Conservation (phyloP, 169 alveolate species). For the Eimeria necatrix region DNA sequence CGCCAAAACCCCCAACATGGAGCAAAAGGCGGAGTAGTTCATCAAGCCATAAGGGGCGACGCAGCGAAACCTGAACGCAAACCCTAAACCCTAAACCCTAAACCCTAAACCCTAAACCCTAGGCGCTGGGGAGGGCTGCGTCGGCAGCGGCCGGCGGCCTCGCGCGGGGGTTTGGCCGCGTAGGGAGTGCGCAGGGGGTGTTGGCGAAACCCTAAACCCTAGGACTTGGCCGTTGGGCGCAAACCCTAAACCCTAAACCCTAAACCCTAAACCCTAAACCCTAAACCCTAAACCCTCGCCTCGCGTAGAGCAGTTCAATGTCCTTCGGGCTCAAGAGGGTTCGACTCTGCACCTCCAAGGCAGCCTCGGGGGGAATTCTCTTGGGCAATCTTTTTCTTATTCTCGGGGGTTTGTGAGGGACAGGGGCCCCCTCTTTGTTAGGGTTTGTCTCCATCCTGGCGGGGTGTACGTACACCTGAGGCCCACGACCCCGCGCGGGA, state of each 20-base stretch:
- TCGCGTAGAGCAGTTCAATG: slow-evolving; percentile 12
- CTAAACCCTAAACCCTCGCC: slow-evolving; percentile 28
- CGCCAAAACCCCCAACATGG: neutral
- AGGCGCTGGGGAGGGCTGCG: neutral
- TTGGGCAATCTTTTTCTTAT: neutral
- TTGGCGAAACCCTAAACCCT: neutral
- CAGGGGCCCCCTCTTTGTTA: neutral
- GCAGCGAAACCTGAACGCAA: slow-evolving; percentile 5
- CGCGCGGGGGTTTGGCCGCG: too few species aligned
- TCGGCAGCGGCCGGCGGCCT: too few species aligned
- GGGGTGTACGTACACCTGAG: slow-evolving; percentile 11
- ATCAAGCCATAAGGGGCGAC: neutral
- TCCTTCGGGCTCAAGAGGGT: slow-evolving; percentile 19
- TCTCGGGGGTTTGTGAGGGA: neutral
- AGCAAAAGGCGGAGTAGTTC: neutral
- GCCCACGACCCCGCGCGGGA: neutral
- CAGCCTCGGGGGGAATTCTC: neutral
- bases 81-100: slow-evolving; percentile 26
- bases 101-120: neutral
- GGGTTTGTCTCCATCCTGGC: neutral
- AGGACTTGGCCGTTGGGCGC: neutral
- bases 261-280: slow-evolving; percentile 25
- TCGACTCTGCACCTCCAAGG: neutral
- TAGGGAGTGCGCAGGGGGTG: too few species aligned
- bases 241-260: slow-evolving; percentile 7